A percentile compares a stretch with the other conserved stretches of the same genome.
Evolutionary conservation across 495 filamentous ascomycete genomes (phyloP).

Genomic region (Xylaria flabelliformis): DNA sequence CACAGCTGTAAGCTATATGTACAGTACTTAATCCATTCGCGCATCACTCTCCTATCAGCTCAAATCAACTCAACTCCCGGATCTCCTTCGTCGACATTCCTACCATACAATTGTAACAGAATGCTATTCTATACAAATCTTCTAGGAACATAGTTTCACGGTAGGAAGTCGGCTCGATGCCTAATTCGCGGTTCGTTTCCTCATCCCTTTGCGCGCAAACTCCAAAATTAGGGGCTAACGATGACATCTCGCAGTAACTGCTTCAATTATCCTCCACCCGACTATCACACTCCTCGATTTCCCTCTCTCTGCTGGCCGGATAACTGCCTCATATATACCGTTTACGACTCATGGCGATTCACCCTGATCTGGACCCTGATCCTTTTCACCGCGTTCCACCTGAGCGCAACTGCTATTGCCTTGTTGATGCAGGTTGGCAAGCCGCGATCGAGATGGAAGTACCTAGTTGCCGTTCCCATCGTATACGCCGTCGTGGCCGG

Average conservation of each 20-base stretch:
- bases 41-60: neutral
- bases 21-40: neutral
- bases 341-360: slow-evolving; percentile 86
- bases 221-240: slow-evolving; percentile 18
- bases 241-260: slow-evolving; percentile 39
- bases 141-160: slow-evolving; percentile 10
- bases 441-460: slow-evolving; percentile 66
- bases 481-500: slow-evolving; percentile 77
- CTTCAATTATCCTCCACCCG: slow-evolving; percentile 61
- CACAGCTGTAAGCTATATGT: neutral
- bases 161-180: slow-evolving; percentile 22
- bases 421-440: slow-evolving; percentile 71
- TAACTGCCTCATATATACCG: slow-evolving; percentile 71
- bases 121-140: slow-evolving; percentile 4
- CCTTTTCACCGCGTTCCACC: slow-evolving; percentile 69
- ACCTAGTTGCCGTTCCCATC: slow-evolving; percentile 77
- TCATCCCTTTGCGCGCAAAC: neutral
- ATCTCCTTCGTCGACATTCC: slow-evolving; percentile 2
- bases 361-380: slow-evolving; percentile 89
- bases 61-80: neutral
- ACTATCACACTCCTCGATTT: slow-evolving; percentile 77
- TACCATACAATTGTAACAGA: slow-evolving; percentile 8
- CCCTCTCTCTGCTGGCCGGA: slow-evolving; percentile 69
- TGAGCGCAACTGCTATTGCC: slow-evolving; percentile 73
- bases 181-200: slow-evolving; percentile 9